Percentiles rank a stretch among this genome's conserved stretches.
Conservation (phyloP, 2,329 filamentous ascomycete species). For the Verticillium nubilum region DNA sequence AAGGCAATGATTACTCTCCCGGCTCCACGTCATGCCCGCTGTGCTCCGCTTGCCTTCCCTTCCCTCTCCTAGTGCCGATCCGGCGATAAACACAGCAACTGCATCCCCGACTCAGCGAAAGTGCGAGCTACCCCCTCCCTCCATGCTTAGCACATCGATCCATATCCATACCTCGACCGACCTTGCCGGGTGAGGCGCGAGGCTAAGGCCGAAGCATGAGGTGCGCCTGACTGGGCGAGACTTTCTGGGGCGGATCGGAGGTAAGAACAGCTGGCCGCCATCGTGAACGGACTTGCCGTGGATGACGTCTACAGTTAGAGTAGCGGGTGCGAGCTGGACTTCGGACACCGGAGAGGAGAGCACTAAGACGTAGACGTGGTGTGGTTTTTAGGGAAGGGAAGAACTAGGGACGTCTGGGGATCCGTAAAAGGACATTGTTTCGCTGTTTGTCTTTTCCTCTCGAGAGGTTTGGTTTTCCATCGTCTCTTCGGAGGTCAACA, state of each 20-base stretch:
- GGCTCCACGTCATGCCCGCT: too few species aligned
- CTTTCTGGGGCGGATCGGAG: not conserved
- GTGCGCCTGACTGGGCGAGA: not conserved
- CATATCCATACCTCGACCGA: too few species aligned
- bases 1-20: too few species aligned
- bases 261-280: not conserved
- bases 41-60: too few species aligned
- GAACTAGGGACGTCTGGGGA: not conserved
- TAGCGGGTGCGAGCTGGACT: not conserved
- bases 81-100: not conserved
- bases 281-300: not conserved
- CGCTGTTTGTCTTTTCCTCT: not conserved
- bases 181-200: not conserved
- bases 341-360: too few species aligned
- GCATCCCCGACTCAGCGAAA: not conserved
- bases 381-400: not conserved
- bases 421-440: not conserved
- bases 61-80: not conserved
- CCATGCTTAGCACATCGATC: too few species aligned
- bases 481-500: not conserved
- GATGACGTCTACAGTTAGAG: not conserved
- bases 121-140: not conserved
- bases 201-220: not conserved
- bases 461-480: not conserved
- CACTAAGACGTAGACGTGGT: not conserved